Evolutionary conservation across 2,329 filamentous ascomycete species (phyloP).

Genomic region (Hirsutella minnesotensis): DNA sequence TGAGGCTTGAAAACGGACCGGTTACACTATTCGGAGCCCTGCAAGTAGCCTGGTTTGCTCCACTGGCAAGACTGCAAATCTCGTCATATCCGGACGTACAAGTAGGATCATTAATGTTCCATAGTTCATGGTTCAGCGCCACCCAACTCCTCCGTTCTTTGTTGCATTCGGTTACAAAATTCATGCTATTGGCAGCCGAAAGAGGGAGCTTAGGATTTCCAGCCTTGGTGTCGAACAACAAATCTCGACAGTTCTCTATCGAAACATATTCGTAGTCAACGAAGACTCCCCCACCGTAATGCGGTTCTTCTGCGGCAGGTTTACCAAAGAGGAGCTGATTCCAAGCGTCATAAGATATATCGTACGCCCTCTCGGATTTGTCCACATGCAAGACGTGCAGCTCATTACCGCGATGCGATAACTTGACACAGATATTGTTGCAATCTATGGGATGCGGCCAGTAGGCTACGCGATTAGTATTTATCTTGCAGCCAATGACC

Average conservation of each 20-base stretch:
- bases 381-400: slow-evolving; percentile 49
- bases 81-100: slow-evolving; percentile 35
- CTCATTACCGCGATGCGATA: slow-evolving; percentile 34
- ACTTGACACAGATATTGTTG: slow-evolving; percentile 41
- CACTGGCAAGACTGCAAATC: not conserved
- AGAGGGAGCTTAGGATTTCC: slow-evolving; percentile 18
- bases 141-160: slow-evolving; percentile 31
- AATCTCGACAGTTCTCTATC: slow-evolving; percentile 30
- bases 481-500: slow-evolving; percentile 46
- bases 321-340: slow-evolving; percentile 41
- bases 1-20: not conserved
- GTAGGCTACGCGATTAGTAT: slow-evolving; percentile 49
- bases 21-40: not conserved
- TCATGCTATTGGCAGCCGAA: slow-evolving; percentile 39
- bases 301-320: slow-evolving; percentile 31
- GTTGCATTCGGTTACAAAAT: slow-evolving; percentile 34
- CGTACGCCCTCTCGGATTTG: slow-evolving; percentile 42
- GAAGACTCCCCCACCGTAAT: slow-evolving; percentile 31
- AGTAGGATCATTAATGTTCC: slow-evolving; percentile 37
- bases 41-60: not conserved
- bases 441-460: slow-evolving; percentile 45
- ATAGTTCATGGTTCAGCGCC: slow-evolving; percentile 32
- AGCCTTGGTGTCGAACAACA: slow-evolving; percentile 25
- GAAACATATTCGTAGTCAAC: slow-evolving; percentile 34
- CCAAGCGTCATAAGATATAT: slow-evolving; percentile 50